Evolutionary conservation across 306 rosid genomes (phyloP).

Genomic region (Prunus padus): DNA sequence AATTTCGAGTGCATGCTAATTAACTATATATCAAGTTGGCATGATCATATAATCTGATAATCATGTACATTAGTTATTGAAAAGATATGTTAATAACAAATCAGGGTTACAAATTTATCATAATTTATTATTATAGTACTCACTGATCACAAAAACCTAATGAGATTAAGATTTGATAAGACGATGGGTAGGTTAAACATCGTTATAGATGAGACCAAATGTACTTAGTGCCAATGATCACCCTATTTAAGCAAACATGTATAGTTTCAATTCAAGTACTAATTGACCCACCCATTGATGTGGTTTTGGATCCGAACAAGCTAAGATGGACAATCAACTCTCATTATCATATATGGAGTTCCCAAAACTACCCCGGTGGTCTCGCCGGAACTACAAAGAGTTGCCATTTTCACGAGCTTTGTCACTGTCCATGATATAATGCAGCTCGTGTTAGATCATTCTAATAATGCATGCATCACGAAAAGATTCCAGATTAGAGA

Average conservation of each 20-base stretch:
- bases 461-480: slow-evolving; percentile 50
- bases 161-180: not conserved
- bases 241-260: not conserved
- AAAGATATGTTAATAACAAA: not conserved
- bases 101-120: not conserved
- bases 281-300: not conserved
- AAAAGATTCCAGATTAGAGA: slow-evolving; percentile 47
- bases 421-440: slow-evolving; percentile 48
- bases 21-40: not conserved
- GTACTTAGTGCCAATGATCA: not conserved
- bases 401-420: slow-evolving; percentile 81
- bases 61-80: not conserved
- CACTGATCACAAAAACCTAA: too few species aligned
- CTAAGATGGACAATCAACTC: not conserved
- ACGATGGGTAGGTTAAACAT: not conserved
- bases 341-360: not conserved
- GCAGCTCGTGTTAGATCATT: slow-evolving; percentile 32
- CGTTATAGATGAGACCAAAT: not conserved
- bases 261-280: not conserved
- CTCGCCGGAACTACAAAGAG: slow-evolving; percentile 26
- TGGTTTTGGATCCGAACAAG: not conserved
- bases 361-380: slow-evolving; percentile 14
- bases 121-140: too few species aligned
- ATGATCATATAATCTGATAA: not conserved
- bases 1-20: not conserved